These are phyloP conservation scores for Zygosaccharomyces gambellarensis DNA, from an alignment of 805 yeast genomes.

Conservation along the genomic window DNA sequence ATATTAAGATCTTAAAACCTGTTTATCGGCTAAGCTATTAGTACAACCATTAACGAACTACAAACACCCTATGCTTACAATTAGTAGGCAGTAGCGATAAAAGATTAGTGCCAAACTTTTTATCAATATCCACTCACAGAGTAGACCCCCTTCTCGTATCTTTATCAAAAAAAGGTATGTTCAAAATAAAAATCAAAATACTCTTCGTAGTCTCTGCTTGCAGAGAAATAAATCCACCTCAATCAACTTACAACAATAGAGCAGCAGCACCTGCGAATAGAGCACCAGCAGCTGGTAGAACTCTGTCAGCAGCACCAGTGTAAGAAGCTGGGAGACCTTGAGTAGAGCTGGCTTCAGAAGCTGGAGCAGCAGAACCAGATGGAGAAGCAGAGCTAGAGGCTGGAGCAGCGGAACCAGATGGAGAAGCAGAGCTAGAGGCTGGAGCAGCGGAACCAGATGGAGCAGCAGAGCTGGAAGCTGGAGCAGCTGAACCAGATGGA, in stretches of 20 bases:
- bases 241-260: constrained; percentile 39
- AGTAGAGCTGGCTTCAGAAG: constrained; percentile 18
- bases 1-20: background rate
- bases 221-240: background rate
- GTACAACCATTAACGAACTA: constrained; percentile 20
- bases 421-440: constrained; percentile 25
- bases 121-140: constrained; percentile 2
- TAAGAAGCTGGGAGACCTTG: constrained; percentile 30
- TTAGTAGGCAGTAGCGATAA: background rate
- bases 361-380: constrained; percentile 9
- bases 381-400: constrained; percentile 26
- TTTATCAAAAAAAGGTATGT: background rate
- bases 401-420: constrained; percentile 10
- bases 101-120: background rate
- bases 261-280: constrained; percentile 47
- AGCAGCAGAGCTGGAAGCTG: constrained; percentile 26
- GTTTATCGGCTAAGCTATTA: background rate
- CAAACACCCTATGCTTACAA: constrained; percentile 19
- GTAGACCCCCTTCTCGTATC: background rate
- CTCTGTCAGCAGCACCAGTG: constrained; percentile 44
- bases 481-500: constrained; percentile 17
- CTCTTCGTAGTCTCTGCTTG: background rate
- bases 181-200: background rate
- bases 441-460: constrained; percentile 20
- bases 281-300: constrained; percentile 46